A percentile compares a stretch with the other conserved stretches of the same genome.
Evolutionary conservation across 2,329 filamentous ascomycete species (phyloP).

Genomic region (Ploettnerulaceae sp.): DNA sequence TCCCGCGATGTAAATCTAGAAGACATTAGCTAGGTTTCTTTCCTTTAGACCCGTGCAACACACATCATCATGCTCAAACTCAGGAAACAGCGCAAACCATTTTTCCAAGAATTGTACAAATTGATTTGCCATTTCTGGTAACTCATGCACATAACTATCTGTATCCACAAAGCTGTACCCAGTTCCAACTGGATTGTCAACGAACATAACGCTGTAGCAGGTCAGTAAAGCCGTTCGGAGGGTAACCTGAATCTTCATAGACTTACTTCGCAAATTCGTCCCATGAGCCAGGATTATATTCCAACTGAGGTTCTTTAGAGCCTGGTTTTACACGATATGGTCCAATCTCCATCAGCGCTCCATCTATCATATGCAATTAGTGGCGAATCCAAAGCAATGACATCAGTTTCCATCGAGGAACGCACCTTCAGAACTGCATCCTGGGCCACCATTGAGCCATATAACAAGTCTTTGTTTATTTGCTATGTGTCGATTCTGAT

Average conservation of each 20-base stretch:
- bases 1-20: constrained; percentile 84
- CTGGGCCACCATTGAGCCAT: constrained; percentile 90
- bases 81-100: constrained; percentile 85
- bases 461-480: constrained; percentile 66
- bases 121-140: constrained; percentile 83
- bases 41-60: constrained; percentile 36
- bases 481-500: constrained; percentile 90
- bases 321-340: constrained; percentile 82
- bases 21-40: constrained; percentile 22
- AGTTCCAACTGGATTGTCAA: constrained; percentile 94
- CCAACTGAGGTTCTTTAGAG: constrained; percentile 49
- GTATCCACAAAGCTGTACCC: constrained; percentile 95
- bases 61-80: constrained; percentile 89
- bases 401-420: constrained; percentile 55
- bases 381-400: not conserved
- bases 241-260: too few relatives aligned
- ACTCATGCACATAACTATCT: constrained; percentile 77
- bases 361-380: constrained; percentile 9
- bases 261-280: constrained; percentile 87
- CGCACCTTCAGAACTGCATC: constrained; percentile 96
- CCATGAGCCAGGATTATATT: constrained; percentile 92
- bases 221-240: too few relatives aligned
- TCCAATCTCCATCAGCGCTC: constrained; percentile 74
- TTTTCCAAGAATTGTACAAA: constrained; percentile 87
- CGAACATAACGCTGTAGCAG: constrained; percentile 62